phyloP scores from a whole-genome alignment of 345 rosid species.

The Bruguiera parviflora region DNA sequence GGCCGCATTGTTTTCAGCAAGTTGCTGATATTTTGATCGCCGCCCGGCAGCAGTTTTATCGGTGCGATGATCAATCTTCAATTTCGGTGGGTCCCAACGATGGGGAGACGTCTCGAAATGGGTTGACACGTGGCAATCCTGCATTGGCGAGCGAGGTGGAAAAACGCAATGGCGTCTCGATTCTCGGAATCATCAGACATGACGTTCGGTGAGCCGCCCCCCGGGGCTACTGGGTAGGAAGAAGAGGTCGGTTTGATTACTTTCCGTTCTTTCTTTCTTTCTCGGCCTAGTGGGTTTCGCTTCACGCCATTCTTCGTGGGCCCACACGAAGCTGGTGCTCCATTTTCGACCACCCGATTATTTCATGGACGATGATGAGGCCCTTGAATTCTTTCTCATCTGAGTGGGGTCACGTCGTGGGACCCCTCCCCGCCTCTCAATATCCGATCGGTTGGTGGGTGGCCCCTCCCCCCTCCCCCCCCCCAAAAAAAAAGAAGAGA shows the following conservation, averaged over 20 bases:
- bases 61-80: too few relatives aligned
- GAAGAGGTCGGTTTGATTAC: neutral
- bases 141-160: neutral
- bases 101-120: neutral
- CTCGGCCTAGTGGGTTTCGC: neutral
- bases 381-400: neutral
- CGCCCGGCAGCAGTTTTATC: too few relatives aligned
- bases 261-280: neutral
- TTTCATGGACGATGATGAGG: neutral
- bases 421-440: too few relatives aligned
- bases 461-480: too few relatives aligned
- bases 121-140: neutral
- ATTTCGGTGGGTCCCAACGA: too few relatives aligned
- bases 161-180: neutral
- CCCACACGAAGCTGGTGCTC: neutral
- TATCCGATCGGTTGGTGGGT: too few relatives aligned
- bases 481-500: too few relatives aligned
- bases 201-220: neutral
- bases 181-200: neutral
- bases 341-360: neutral
- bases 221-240: neutral
- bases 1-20: too few relatives aligned
- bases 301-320: neutral
- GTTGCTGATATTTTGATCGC: too few relatives aligned
- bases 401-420: too few relatives aligned